These are phyloP conservation scores for Karstenula rhodostoma DNA, from an alignment of 2,329 filamentous ascomycete species.

Conservation along the genomic window DNA sequence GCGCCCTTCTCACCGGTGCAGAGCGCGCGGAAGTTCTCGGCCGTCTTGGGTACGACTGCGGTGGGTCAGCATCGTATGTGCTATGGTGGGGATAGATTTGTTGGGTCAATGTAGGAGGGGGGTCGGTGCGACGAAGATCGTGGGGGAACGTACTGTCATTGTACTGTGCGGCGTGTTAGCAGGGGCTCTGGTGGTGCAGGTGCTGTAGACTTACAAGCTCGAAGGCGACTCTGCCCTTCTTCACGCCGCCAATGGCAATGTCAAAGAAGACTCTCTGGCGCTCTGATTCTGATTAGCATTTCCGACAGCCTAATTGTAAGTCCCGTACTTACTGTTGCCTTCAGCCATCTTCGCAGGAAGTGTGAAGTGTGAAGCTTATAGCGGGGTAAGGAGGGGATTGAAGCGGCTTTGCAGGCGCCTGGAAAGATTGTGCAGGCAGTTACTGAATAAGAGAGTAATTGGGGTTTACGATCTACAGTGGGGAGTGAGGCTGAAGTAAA, in stretches of 20 bases:
- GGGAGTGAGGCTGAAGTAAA: conserved; percentile 32
- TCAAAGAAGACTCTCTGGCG: conserved; percentile 92
- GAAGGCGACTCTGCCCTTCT: conserved; percentile 81
- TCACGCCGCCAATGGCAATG: conserved; percentile 78
- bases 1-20: conserved; percentile 94
- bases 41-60: conserved; percentile 85
- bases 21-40: conserved; percentile 93
- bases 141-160: conserved; percentile 48
- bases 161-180: conserved; percentile 43
- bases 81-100: not conserved
- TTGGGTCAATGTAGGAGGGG: not conserved
- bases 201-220: conserved; percentile 70
- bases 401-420: not conserved
- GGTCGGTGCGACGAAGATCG: not conserved
- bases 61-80: conserved; percentile 16
- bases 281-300: conserved; percentile 48
- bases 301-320: not conserved
- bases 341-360: conserved; percentile 8
- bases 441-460: not conserved
- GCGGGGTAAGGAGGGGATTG: conserved; percentile 28
- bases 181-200: not conserved
- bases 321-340: conserved; percentile 4
- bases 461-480: conserved; percentile 6
- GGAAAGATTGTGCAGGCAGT: not conserved
- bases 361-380: not conserved